Evolutionary conservation across 768 basidiomycete species (phyloP), one percentile per base, ranked within the genome.

Genomic region (Neoboletus subvelutipes): DNA sequence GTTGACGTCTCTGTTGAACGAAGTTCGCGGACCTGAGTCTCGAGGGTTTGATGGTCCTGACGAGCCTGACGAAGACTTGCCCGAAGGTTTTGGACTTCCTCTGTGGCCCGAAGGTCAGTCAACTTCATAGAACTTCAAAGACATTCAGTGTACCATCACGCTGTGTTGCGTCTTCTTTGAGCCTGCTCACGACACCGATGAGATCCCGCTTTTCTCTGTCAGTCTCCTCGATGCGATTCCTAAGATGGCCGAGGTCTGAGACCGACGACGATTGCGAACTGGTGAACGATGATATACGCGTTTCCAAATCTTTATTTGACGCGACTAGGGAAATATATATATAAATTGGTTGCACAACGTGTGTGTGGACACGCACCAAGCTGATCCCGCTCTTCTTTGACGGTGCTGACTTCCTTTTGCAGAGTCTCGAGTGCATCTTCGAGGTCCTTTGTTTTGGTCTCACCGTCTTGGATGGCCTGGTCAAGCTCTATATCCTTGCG

Each of bases 121-220:
- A 22, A 45, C 26, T 37, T 29, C 20, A 31, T 0, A 31, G 4
- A 29, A 2, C 17, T 41, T 45, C n/a, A 45, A 34, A 57, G 31
- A 46, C 50, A 22, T 13, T 18, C 13, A 7, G 65, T 80, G 53
- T 54, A 93, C 94, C 90, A 58, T 94, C 89, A 52, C 88, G 83
- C 66, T 88, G 83, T 9, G 79, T 66, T 41, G 80, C 77, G 58
- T 94, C 90, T 64, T 90, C 84, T 69, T 92, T 90, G 59, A 94
- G 73, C 52, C 90, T 81, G 69, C 89, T 93, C 5, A 94, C 83
- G 43, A 94, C 88, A 29, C 82, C 84, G 42, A 95, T 78, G 46
- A 97, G 80, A 60, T 95, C 92, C 34, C 93, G 84, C 73, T 97
- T 97, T 77, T 97, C 95, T 52, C 90, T 81, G 60, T 97, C 92